Evolutionary conservation across 768 basidiomycete genomes (phyloP), one percentile per base, ranked within the genome.

Genomic region (Tylopilus subfusipes): DNA sequence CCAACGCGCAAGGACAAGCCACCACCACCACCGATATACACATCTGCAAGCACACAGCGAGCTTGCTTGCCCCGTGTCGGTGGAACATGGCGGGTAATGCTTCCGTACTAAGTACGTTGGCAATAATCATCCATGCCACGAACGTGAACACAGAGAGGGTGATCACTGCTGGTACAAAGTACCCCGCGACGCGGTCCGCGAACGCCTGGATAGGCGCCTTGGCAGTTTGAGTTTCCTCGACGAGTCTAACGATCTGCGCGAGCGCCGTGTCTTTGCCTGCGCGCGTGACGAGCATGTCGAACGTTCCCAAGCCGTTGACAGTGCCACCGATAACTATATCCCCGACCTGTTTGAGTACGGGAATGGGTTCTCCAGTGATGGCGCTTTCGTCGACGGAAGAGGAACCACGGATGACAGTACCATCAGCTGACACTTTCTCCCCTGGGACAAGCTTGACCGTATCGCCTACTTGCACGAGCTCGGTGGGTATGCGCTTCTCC

Each of bases 191-290:
- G 50, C 80, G 83, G 72, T 99, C 97, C 4, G 94, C 94, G 71
- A 98, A 97, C 5, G 90, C 91, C 67, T 99, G 97, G 58, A 99
- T 98, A 11, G 97, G 97, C 2, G 97, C 96, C 70, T 98, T 98
- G 54, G 87, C 90, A 4, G 95, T 98, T 73, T 98, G 97, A 1
- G 97, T 97, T 39, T 98, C 94, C 67, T 98, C 95, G 58, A 99
- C 97, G 50, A 98, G 85, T 62, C 85, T 85, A 55, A 98, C 96
- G 58, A 99, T 98, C 73, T 98, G 97, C 4, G 94, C 83, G 11
- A 99, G 80, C 1, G 97, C 94, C 0, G 97, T 98, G 67, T 99
- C 94, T 64, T 93, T 90, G 36, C 97, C 97, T 5, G 97, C 94
- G 13, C 94, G 88, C 1, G 90, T 94, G 63, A 99, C 93, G 30